phyloP scores from a whole-genome alignment of 148 eudicot genomes.

The Cornus suecica region DNA sequence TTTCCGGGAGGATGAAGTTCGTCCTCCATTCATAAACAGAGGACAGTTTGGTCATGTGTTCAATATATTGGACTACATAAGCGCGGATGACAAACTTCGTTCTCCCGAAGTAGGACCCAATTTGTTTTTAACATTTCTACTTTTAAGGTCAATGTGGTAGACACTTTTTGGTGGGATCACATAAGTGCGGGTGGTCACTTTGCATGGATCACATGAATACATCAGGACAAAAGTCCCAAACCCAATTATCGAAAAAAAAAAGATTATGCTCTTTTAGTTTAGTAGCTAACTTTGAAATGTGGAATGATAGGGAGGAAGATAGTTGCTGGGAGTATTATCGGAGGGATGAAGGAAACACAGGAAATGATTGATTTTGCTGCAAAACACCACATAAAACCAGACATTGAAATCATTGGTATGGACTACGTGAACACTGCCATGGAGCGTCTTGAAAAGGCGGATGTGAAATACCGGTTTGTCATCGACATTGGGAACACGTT shows the following conservation, averaged over 20 bases:
- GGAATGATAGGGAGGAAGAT: background rate
- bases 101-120: too few species aligned
- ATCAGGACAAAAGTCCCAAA: too few species aligned
- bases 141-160: background rate
- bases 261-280: too few species aligned
- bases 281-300: background rate
- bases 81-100: too few species aligned
- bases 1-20: too few species aligned
- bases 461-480: background rate
- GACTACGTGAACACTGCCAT: background rate
- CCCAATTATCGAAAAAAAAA: too few species aligned
- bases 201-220: too few species aligned
- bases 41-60: too few species aligned
- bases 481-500: background rate
- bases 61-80: too few species aligned
- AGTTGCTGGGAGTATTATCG: background rate
- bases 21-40: too few species aligned
- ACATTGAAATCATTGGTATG: background rate
- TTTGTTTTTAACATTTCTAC: background rate
- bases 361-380: background rate
- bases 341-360: background rate
- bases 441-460: background rate
- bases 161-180: too few species aligned
- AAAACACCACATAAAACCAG: background rate
- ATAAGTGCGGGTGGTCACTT: too few species aligned